Conservation (phyloP, 208 protist species). For the Leishmania aethiopica region DNA sequence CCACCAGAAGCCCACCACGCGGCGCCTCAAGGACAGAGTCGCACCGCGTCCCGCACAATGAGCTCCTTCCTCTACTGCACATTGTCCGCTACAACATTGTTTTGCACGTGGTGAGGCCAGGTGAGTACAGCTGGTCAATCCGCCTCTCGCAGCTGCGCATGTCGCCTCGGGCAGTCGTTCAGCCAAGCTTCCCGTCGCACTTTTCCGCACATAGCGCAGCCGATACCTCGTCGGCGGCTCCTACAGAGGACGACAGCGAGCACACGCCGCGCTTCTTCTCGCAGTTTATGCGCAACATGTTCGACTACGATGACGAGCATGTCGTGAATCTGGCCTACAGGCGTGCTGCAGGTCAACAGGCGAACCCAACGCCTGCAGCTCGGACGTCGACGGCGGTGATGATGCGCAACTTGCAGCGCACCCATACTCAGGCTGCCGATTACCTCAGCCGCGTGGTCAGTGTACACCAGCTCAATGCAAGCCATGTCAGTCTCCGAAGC, state of each 20-base stretch:
- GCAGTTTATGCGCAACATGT: slow-evolving; percentile 40
- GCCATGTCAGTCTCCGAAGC: slow-evolving; percentile 23
- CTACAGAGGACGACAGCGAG: slow-evolving; percentile 9
- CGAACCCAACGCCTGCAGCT: not conserved
- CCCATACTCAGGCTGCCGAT: slow-evolving; percentile 14
- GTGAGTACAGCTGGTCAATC: slow-evolving; percentile 69
- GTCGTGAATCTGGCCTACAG: not conserved
- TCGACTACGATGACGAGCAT: slow-evolving; percentile 34
- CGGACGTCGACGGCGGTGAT: not conserved
- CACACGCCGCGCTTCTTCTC: slow-evolving; percentile 49
- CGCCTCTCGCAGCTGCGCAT: slow-evolving; percentile 53
- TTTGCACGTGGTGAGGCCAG: slow-evolving; percentile 52
- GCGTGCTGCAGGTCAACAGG: not conserved
- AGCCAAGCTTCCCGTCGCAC: not conserved
- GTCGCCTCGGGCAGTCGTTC: slow-evolving; percentile 21
- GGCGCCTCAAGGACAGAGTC: not conserved
- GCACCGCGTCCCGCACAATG: slow-evolving; percentile 7
- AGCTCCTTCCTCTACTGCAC: slow-evolving; percentile 40
- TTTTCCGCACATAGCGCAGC: slow-evolving; percentile 13
- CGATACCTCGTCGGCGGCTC: slow-evolving; percentile 23
- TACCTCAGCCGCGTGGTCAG: slow-evolving; percentile 16
- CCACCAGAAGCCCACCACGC: not conserved
- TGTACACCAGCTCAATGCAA: slow-evolving; percentile 26
- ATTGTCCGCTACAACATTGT: slow-evolving; percentile 65
- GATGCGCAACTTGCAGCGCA: not conserved